These are phyloP conservation scores for Cytospora paraplurivora DNA, from an alignment of 2,329 filamentous ascomycete species.

Conservation along the genomic window DNA sequence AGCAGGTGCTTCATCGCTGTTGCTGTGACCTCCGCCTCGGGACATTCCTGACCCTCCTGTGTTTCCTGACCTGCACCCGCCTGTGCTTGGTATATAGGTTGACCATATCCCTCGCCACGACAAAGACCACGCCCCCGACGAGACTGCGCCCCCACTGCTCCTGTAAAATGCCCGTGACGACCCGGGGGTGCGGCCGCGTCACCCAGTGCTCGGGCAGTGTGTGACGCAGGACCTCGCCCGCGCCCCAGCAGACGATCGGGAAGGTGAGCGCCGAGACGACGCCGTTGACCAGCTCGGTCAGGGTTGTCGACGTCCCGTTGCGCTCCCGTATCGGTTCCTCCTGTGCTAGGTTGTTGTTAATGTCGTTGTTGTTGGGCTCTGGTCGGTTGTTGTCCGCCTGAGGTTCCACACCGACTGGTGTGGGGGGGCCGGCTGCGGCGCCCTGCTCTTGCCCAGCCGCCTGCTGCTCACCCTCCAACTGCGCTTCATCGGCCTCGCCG, in stretches of 20 bases:
- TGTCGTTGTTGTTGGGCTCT: conserved; percentile 27
- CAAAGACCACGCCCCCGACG: conserved; percentile 83
- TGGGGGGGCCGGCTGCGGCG: conserved; percentile 19
- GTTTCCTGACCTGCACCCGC: conserved; percentile 57
- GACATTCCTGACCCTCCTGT: conserved; percentile 57
- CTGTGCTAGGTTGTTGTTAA: conserved; percentile 29
- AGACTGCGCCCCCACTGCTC: conserved; percentile 87
- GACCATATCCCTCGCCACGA: conserved; percentile 74
- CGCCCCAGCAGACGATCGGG: conserved; percentile 75
- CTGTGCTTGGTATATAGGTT: conserved; percentile 66
- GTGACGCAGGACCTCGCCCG: conserved; percentile 74
- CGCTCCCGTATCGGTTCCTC: conserved; percentile 31
- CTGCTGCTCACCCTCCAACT: conserved; percentile 13
- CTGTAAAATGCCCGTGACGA: conserved; percentile 68
- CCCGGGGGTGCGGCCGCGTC: conserved; percentile 45
- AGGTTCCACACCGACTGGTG: conserved; percentile 16
- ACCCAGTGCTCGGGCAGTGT: conserved; percentile 71
- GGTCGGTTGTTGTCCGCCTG: conserved; percentile 25
- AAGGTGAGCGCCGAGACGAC: conserved; percentile 67
- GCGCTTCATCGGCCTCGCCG: conserved; percentile 10
- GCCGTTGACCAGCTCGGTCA: conserved; percentile 50
- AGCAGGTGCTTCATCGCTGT: conserved; percentile 8
- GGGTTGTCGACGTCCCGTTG: conserved; percentile 37
- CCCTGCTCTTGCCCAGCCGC: conserved; percentile 6
- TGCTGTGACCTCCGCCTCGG: conserved; percentile 21